A percentile compares a stretch with the other conserved stretches of the same genome.
phyloP scores from a whole-genome alignment of 1,284 basidiomycete species.

The Leccinum pallidistipes region DNA sequence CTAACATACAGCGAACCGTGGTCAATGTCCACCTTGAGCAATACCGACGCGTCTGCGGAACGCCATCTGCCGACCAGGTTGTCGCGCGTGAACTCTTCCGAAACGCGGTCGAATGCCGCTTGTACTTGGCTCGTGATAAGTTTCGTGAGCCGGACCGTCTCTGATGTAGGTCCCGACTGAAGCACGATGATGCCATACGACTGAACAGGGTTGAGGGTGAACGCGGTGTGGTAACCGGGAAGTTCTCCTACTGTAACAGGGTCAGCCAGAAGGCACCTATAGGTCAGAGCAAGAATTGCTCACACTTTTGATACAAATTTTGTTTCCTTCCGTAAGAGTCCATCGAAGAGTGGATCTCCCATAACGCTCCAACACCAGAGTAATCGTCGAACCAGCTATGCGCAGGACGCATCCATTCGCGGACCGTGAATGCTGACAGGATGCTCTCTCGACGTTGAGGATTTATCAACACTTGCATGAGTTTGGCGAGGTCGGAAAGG shows the following conservation, averaged over 20 bases:
- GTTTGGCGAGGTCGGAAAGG: conserved; percentile 41
- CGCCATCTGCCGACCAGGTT: conserved; percentile 22
- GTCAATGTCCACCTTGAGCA: conserved; percentile 21
- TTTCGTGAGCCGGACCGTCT: conserved; percentile 39
- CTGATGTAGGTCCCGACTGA: conserved; percentile 41
- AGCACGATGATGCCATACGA: conserved; percentile 49
- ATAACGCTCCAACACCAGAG: conserved; percentile 45
- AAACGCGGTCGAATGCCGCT: conserved; percentile 39
- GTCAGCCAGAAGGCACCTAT: conserved; percentile 1
- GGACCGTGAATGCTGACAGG: conserved; percentile 37
- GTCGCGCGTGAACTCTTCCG: conserved; percentile 23
- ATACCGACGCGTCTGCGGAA: conserved; percentile 14
- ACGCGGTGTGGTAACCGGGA: conserved; percentile 44
- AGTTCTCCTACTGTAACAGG: conserved; percentile 42
- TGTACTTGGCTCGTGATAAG: conserved; percentile 42
- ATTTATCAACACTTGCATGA: conserved; percentile 46
- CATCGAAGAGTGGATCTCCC: conserved; percentile 46
- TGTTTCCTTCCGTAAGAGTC: conserved; percentile 38
- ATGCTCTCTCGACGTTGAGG: conserved; percentile 37
- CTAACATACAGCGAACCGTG: conserved; percentile 26
- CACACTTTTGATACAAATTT: conserved; percentile 40
- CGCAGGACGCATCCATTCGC: conserved; percentile 45
- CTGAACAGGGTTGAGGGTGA: conserved; percentile 46
- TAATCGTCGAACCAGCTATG: conserved; percentile 43
- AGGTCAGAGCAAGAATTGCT: neutral